Evolutionary conservation across 129 eudicot genomes (phyloP).

Genomic region (Gnaphalium uliginosum): DNA sequence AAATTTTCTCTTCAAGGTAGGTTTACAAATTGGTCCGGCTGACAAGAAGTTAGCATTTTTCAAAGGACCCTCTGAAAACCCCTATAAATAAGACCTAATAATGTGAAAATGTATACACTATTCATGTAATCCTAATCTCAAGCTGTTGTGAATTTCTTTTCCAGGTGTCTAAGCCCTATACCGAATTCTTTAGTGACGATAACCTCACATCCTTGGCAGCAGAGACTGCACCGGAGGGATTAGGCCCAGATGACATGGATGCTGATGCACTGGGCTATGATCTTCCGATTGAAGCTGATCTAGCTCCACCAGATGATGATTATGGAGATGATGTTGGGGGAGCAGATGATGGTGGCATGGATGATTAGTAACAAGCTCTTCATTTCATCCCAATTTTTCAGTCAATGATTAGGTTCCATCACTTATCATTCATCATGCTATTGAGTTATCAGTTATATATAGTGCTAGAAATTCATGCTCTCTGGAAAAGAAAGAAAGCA

Average conservation of each 20-base stretch:
- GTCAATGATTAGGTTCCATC: neutral
- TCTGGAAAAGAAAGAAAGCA: neutral
- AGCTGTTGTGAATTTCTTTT: neutral
- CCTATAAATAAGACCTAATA: neutral
- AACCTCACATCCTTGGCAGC: constrained; percentile 50
- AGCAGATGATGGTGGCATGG: constrained; percentile 53
- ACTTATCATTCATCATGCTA: neutral
- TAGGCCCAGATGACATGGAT: constrained; percentile 51
- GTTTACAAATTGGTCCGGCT: neutral
- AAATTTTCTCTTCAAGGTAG: constrained; percentile 61
- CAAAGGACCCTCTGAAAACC: neutral
- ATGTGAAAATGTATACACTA: neutral
- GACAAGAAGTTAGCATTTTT: neutral
- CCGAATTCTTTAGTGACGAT: constrained; percentile 51
- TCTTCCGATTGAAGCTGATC: constrained; percentile 36
- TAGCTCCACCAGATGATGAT: constrained; percentile 48
- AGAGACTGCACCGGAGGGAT: constrained; percentile 22
- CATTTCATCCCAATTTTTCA: neutral
- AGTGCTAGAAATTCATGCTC: constrained; percentile 4
- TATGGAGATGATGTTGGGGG: constrained; percentile 66
- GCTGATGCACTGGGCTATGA: constrained; percentile 33
- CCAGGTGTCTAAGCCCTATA: constrained; percentile 80
- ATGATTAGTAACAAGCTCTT: constrained; percentile 38
- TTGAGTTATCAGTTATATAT: neutral
- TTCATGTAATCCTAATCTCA: neutral